phyloP scores from a whole-genome alignment of 106 monocot genomes.

The Dactylorhiza incarnata region DNA sequence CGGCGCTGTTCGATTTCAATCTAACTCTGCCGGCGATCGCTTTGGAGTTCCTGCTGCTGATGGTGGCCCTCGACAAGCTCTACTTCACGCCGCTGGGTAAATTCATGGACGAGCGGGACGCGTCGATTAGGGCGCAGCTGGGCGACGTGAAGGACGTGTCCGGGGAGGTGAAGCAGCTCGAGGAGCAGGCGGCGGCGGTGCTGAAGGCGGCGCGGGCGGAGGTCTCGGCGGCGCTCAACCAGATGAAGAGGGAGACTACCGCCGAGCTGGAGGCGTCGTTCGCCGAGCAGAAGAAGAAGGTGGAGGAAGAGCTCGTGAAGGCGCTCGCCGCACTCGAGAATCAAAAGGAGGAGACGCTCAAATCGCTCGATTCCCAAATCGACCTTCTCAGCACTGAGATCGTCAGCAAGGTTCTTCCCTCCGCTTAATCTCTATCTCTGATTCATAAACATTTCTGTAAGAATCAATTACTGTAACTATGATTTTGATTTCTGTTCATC shows the following conservation, averaged over 20 bases:
- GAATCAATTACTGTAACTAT: not conserved
- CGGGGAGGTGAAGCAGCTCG: slow-evolving; percentile 83
- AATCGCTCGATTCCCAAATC: slow-evolving; percentile 80
- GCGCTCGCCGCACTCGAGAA: slow-evolving; percentile 63
- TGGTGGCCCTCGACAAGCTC: slow-evolving; percentile 93
- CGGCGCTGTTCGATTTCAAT: slow-evolving; percentile 95
- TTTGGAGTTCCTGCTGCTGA: slow-evolving; percentile 78
- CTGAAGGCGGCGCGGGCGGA: slow-evolving; percentile 89
- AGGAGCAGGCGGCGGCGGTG: slow-evolving; percentile 80
- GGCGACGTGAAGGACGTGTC: slow-evolving; percentile 86
- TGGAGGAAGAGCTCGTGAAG: slow-evolving; percentile 81
- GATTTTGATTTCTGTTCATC: not conserved
- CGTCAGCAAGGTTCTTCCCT: slow-evolving; percentile 81
- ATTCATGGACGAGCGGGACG: slow-evolving; percentile 95
- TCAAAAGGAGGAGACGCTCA: slow-evolving; percentile 78
- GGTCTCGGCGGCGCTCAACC: slow-evolving; percentile 81
- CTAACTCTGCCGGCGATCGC: slow-evolving; percentile 87
- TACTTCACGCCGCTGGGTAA: slow-evolving; percentile 90
- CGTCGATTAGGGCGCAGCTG: slow-evolving; percentile 68
- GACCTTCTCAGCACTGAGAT: slow-evolving; percentile 70
- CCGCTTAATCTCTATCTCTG: slow-evolving; percentile 2
- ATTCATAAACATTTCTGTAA: not conserved
- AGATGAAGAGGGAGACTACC: slow-evolving; percentile 94
- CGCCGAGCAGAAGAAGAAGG: slow-evolving; percentile 50
- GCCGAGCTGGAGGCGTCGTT: slow-evolving; percentile 69